Conservation (phyloP, 805 yeast genomes). For the Kuraishia borneana region DNA sequence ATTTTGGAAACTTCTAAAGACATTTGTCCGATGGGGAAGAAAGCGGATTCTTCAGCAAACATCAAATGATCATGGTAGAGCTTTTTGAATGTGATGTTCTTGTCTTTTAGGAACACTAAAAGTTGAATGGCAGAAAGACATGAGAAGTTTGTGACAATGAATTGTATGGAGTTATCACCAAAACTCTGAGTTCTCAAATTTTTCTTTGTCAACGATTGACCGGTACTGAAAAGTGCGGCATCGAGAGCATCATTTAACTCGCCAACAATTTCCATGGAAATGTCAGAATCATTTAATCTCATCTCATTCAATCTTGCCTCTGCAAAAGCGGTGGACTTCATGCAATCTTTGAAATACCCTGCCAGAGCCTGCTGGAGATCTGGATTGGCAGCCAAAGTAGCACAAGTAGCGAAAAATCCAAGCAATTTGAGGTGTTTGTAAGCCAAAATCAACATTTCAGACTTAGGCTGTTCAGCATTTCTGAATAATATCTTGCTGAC, state of each 20-base stretch:
- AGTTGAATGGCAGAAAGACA: constrained; percentile 43
- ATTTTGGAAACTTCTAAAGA: constrained; percentile 20
- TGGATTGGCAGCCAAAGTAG: constrained; percentile 25
- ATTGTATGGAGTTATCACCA: constrained; percentile 28
- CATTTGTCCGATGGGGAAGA: constrained; percentile 38
- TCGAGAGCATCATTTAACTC: constrained; percentile 28
- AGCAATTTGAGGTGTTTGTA: constrained; percentile 35
- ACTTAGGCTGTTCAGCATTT: constrained; percentile 25
- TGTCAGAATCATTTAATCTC: constrained; percentile 24
- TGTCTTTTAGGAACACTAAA: constrained; percentile 39
- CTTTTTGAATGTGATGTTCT: constrained; percentile 52
- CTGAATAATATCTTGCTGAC: constrained; percentile 31
- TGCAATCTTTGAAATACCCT: constrained; percentile 6
- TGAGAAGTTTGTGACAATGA: constrained; percentile 32
- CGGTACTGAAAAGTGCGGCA: constrained; percentile 28
- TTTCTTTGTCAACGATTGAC: constrained; percentile 27
- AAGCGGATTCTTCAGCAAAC: constrained; percentile 39
- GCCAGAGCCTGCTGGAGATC: constrained; percentile 8
- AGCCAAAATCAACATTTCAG: constrained; percentile 29
- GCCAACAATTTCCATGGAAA: constrained; percentile 28
- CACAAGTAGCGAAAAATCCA: constrained; percentile 32
- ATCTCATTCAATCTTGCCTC: constrained; percentile 24
- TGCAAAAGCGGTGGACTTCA: constrained; percentile 20
- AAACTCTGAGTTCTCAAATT: constrained; percentile 37
- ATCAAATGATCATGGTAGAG: constrained; percentile 52